Evolutionary conservation across 306 rosid species (phyloP), one percentile per base, ranked within the genome.

Genomic region (Psophocarpus tetragonolobus): DNA sequence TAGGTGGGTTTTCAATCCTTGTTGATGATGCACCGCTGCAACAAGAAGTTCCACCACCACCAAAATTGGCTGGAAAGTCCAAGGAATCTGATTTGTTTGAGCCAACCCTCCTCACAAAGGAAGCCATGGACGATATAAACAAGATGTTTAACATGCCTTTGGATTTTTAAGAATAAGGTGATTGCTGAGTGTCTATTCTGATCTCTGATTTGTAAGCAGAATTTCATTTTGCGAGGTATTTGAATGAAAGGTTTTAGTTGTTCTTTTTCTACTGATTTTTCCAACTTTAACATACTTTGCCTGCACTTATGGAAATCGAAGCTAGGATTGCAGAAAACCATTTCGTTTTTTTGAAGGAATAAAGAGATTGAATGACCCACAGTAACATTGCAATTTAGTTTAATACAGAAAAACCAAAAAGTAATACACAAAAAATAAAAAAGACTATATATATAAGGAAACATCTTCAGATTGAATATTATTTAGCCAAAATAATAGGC

Each of bases 51-150:
- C 83, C 86, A 56, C 83, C 81, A 75, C 50, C 48, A 10, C 48
- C 50, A 41, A 82, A 94, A 53, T n/a, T 47, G 45, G 48, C 76
- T 0, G 53, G 73, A 68, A 87, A 86, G 80, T 75, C 88, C 15
- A 86, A 69, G 54, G 90, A 82, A 53, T 73, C 81, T 18, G 96
- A 87, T 62, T 84, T 95, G 66, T 92, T 86, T 78, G 99, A 95
- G 87, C 93, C 97, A 71, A 92, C 97, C 29, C 32, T 91, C 41
- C 80, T 75, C 64, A 95, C 96, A 63, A 92, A 85, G 89, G 91
- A 91, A 75, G 99, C 97, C 72, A 83, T 88, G 88, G 97, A 91
- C 58, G 96, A 95, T 67, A 95, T 95, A 69, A 95, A 92, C 84
- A 86, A 89, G 73, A 85, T 95, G 99, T 95, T 95, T 78, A 90